Evolutionary conservation across 495 filamentous ascomycete genomes (phyloP), one percentile per base, ranked within the genome.

Genomic region (Gamarada debralockiae): DNA sequence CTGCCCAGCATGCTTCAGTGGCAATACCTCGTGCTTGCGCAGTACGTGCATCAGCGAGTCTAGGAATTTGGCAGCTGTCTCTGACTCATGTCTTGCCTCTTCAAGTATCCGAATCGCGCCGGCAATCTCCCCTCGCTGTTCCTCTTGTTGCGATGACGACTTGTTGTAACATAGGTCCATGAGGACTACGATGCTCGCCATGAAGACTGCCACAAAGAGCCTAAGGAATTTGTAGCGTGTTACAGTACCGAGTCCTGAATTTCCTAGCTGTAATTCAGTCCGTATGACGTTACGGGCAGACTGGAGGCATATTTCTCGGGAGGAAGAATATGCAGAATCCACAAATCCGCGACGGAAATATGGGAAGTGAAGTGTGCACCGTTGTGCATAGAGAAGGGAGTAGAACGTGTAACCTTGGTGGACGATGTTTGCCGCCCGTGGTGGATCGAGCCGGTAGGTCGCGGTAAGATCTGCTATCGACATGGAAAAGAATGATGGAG

Each of bases 101-200:
- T 69, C 68, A 2, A 79, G 52, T 50, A 76, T 71, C 2, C 69
- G 69, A 49, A 73, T 70, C 0, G 73, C 76, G 9, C 67, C 66
- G 2, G 67, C 50, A 3, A 79, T 65, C 39, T 77, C 74, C 27
- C 66, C 59, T 42, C 67, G 68, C 5, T 67, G 59, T n/a, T 60
- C 67, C 14, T 73, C 68, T 0, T 63, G 20, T 9, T 50, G 41
- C 24, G 29, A 21, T 7, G 24, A 46, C 13, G 2, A 69, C 58
- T 67, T 68, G 43, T 73, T 75, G 53, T 72, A 69, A 47, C 73
- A 77, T 0, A 72, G 61, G 41, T 77, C 71, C 33, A 75, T 69
- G 9, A 79, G 43, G 3, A 77, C 44, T 6, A 71, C 71, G 3
- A 73, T 70, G n/a, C 65, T 66, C 13, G 76, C 72, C 64, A 76